Base-by-base conservation (phyloP, 2,329 filamentous ascomycete genomes). In the Lachnellula suecica region DNA sequence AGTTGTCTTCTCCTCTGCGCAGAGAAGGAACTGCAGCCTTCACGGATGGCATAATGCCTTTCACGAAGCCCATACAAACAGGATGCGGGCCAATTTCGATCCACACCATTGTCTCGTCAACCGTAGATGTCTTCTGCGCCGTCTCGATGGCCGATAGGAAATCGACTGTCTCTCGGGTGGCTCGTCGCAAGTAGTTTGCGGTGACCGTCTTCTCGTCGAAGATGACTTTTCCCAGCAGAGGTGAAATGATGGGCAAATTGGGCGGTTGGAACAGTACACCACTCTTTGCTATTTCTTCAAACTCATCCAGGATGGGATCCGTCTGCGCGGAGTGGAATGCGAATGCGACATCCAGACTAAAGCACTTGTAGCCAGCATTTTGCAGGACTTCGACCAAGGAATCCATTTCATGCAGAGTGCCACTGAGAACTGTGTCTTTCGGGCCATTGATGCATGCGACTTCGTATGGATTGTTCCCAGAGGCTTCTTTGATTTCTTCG, bases 381-480 rank as follows among this genome's bases (percentile, higher is more conserved):
- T 72, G 67, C 4, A 86, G 72, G 46, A 51, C 19, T 77, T 31
- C 72, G 63, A 38, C 60, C 51, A 11, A 78, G 75, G 13, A 83
- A 72, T 4, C 71, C 29, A 86, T 77, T 19, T 81, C 72, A 29
- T 79, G 76, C 42, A 73, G 72, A 22, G 76, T 76, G 17, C 79
- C 70, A 53, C 81, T 82, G 15, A 93, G 74, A 2, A 93, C 89
- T 8, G 84, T 91, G 65, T 90, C 87, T 45, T 82, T 76, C 0
- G 85, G 84, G 0, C 85, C 83, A 60, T 94, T 94, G 68, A 90
- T 79, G 72, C 89, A 94, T 13, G 89, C 85, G 47, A 76, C 64
- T 7, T 67, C 70, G 62, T 37, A 45, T 29, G 67, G 66, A 13
- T 84, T 76, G 17, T 23, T 34, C 6, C 24, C 55, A 79, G 71